These are phyloP conservation scores for Turritis glabra DNA, from an alignment of 345 rosid species.

Conservation along the genomic window DNA sequence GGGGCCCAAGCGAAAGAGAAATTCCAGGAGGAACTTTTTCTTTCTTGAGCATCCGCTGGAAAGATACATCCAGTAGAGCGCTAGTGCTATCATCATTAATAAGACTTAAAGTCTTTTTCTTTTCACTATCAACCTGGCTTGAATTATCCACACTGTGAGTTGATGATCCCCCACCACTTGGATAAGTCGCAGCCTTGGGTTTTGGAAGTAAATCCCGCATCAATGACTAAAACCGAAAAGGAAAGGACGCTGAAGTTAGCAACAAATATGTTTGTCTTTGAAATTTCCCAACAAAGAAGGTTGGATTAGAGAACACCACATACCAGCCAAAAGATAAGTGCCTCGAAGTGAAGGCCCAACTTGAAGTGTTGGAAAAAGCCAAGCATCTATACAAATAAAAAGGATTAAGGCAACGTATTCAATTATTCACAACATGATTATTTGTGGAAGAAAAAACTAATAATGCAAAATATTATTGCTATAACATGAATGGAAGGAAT, in stretches of 20 bases:
- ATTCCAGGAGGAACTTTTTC: constrained; percentile 59
- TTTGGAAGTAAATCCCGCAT: constrained; percentile 72
- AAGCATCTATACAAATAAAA: constrained; percentile 56
- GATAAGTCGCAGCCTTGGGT: constrained; percentile 45
- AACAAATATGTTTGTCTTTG: background rate
- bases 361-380: constrained; percentile 77
- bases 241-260: constrained; percentile 13
- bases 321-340: constrained; percentile 82
- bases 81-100: constrained; percentile 57
- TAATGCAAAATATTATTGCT: background rate
- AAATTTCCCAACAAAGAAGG: background rate
- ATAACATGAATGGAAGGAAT: background rate
- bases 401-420: background rate
- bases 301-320: constrained; percentile 28
- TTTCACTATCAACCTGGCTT: constrained; percentile 55
- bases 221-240: constrained; percentile 50
- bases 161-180: constrained; percentile 52
- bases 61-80: constrained; percentile 59
- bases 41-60: constrained; percentile 69
- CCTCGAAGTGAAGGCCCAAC: constrained; percentile 69
- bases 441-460: background rate
- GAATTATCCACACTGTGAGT: constrained; percentile 41
- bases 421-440: constrained; percentile 8
- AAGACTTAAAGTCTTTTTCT: constrained; percentile 52
- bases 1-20: constrained; percentile 45